Percentiles rank a stretch among this genome's conserved stretches.
Evolutionary conservation across 2,329 filamentous ascomycete genomes (phyloP).

Genomic region (Colletotrichum siamense): DNA sequence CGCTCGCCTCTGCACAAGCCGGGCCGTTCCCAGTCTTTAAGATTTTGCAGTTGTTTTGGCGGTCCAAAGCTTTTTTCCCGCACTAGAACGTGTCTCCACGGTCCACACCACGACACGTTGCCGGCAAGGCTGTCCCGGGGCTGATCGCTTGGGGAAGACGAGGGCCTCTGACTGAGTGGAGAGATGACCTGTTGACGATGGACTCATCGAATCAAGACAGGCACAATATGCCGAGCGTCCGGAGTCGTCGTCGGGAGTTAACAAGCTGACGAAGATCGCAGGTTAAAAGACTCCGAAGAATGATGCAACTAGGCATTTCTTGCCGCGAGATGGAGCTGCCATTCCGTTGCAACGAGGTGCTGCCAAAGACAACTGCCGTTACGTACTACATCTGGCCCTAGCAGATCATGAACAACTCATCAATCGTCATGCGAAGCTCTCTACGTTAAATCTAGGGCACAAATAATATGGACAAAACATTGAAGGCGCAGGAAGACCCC

Average conservation of each 20-base stretch:
- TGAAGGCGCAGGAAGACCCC: neutral
- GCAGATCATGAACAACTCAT: neutral
- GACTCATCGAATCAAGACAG: neutral
- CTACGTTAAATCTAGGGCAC: neutral
- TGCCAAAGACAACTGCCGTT: neutral
- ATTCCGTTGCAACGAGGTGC: neutral
- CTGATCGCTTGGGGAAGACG: conserved; percentile 9
- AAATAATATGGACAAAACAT: conserved; percentile 4
- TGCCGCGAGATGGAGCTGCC: neutral
- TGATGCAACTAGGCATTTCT: neutral
- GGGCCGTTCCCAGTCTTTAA: conserved; percentile 12
- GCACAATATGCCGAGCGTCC: neutral
- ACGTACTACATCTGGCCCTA: neutral
- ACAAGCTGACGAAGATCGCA: neutral
- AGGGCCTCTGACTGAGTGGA: neutral
- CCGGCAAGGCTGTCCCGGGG: conserved; percentile 12
- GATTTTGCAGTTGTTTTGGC: conserved; percentile 1
- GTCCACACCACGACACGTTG: conserved; percentile 1
- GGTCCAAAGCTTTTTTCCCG: neutral
- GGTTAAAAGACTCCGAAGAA: neutral
- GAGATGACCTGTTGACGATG: neutral
- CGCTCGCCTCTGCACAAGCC: neutral
- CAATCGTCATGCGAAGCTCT: neutral
- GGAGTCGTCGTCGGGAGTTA: neutral
- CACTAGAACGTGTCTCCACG: conserved; percentile 5